These are phyloP conservation scores for Termitomyces sp. DNA, from an alignment of 768 basidiomycete genomes.

Conservation along the genomic window DNA sequence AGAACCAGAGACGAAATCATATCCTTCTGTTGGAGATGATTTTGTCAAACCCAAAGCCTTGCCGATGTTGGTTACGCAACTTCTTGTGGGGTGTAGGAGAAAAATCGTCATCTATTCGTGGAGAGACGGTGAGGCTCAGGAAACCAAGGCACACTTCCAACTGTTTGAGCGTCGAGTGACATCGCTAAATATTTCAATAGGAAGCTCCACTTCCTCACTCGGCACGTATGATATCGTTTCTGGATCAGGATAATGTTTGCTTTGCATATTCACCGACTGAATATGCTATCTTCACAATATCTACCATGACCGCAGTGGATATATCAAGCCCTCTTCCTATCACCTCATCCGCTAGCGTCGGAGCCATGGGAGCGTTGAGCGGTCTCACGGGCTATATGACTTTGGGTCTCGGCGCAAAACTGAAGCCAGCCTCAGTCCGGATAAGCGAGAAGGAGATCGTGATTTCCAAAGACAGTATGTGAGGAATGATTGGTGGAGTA, in stretches of 20 bases:
- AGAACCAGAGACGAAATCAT: constrained; percentile 18
- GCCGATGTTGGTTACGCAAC: constrained; percentile 63
- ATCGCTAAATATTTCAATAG: constrained; percentile 29
- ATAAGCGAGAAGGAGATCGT: constrained; percentile 59
- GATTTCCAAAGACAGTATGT: constrained; percentile 76
- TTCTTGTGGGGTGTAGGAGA: constrained; percentile 82
- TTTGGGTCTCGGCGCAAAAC: constrained; percentile 69
- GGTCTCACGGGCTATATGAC: constrained; percentile 85
- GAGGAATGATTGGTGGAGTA: background rate
- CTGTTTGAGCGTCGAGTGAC: background rate
- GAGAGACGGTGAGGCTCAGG: constrained; percentile 79
- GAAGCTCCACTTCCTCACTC: constrained; percentile 86
- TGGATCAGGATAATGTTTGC: constrained; percentile 53
- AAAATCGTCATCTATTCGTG: constrained; percentile 83
- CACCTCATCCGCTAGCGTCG: constrained; percentile 33
- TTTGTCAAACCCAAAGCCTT: constrained; percentile 38
- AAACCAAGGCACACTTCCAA: constrained; percentile 46
- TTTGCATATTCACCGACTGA: constrained; percentile 81
- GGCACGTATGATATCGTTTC: constrained; percentile 77
- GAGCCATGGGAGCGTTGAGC: constrained; percentile 70
- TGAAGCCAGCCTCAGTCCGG: constrained; percentile 55
- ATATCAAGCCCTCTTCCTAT: constrained; percentile 44
- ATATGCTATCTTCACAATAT: constrained; percentile 66
- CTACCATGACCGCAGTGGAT: constrained; percentile 51
- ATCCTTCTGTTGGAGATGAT: constrained; percentile 19